phyloP scores from a whole-genome alignment of 345 rosid species.

The Mercurialis annua region DNA sequence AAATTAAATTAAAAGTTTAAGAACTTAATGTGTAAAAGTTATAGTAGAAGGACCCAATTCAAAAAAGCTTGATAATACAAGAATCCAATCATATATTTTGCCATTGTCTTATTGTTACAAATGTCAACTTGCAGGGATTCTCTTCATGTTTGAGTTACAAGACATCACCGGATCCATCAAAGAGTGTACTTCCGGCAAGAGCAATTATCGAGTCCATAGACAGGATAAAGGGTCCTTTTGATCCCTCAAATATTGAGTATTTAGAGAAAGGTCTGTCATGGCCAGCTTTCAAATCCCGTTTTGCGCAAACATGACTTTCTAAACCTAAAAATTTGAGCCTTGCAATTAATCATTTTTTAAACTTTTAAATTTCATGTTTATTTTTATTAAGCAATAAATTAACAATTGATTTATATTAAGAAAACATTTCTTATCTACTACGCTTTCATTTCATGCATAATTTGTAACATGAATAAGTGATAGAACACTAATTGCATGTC shows the following conservation, averaged over 20 bases:
- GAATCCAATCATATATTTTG: too few relatives aligned
- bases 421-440: too few relatives aligned
- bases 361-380: background rate
- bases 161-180: slow-evolving; percentile 77
- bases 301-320: background rate
- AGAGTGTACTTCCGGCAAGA: slow-evolving; percentile 68
- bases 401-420: too few relatives aligned
- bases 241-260: slow-evolving; percentile 62
- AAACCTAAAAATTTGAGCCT: background rate
- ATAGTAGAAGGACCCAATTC: too few relatives aligned
- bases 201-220: slow-evolving; percentile 62
- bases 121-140: slow-evolving; percentile 48
- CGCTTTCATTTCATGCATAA: too few relatives aligned
- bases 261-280: slow-evolving; percentile 55
- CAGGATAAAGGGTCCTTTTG: slow-evolving; percentile 73
- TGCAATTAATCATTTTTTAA: background rate
- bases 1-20: too few relatives aligned
- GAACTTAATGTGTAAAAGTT: too few relatives aligned
- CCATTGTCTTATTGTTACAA: too few relatives aligned
- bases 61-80: too few relatives aligned
- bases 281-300: slow-evolving; percentile 40
- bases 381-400: too few relatives aligned
- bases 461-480: too few relatives aligned
- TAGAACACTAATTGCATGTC: too few relatives aligned
- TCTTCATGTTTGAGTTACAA: slow-evolving; percentile 70